Percentiles rank a stretch among this genome's conserved stretches.
phyloP scores from a whole-genome alignment of 306 rosid species.

The Trifolium subterraneum region DNA sequence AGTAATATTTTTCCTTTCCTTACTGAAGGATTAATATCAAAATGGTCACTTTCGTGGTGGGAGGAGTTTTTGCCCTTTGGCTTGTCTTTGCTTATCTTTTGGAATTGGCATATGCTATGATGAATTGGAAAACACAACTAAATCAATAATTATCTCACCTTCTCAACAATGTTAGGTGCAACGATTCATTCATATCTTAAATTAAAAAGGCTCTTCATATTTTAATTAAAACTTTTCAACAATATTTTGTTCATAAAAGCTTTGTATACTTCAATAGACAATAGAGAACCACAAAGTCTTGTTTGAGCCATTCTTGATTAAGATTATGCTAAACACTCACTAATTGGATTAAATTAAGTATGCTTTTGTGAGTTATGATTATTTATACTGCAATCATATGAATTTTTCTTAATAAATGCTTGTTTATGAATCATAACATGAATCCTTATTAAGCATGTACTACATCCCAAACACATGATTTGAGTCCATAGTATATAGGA shows the following conservation, averaged over 20 bases:
- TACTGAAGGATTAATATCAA: background rate
- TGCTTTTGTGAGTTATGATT: background rate
- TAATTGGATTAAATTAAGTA: background rate
- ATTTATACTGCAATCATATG: background rate
- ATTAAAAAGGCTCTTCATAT: background rate
- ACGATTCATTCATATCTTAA: background rate
- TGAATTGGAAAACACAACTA: constrained; percentile 26
- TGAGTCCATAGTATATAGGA: background rate
- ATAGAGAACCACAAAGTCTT: background rate
- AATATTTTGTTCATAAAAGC: background rate
- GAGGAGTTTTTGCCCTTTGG: background rate
- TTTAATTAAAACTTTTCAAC: background rate
- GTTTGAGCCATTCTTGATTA: background rate
- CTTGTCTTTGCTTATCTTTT: constrained; percentile 24
- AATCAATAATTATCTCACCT: constrained; percentile 33
- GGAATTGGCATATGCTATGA: background rate
- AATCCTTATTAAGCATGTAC: background rate
- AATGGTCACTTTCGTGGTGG: constrained; percentile 1
- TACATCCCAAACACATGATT: background rate
- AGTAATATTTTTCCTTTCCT: background rate
- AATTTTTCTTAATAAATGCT: background rate
- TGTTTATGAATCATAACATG: background rate
- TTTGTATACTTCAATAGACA: background rate
- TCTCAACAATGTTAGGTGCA: constrained; percentile 27
- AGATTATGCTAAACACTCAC: background rate